Evolutionary conservation across 2,329 filamentous ascomycete genomes (phyloP).

Genomic region (Leptographium galeiforme): DNA sequence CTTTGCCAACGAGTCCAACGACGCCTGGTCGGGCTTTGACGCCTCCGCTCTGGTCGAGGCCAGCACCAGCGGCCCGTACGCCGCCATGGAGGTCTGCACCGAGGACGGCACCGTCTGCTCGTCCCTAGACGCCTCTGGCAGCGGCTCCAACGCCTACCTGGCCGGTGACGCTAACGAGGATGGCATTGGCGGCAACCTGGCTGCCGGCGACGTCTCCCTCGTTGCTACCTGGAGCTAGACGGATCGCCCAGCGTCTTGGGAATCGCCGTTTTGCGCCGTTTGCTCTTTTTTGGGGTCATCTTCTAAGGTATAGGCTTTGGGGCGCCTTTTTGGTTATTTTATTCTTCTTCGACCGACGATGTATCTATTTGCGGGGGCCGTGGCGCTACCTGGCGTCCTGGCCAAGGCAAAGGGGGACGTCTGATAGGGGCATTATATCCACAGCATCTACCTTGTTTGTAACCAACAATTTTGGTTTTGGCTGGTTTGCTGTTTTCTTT

Average conservation of each 20-base stretch:
- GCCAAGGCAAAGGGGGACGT: background rate
- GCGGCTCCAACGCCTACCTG: slow-evolving; percentile 21
- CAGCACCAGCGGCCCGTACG: slow-evolving; percentile 20
- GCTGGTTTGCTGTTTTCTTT: background rate
- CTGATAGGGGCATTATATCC: slow-evolving; percentile 9
- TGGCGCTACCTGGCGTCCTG: background rate
- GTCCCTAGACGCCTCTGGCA: slow-evolving; percentile 17
- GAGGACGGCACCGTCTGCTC: slow-evolving; percentile 17
- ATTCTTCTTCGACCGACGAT: background rate
- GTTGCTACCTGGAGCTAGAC: slow-evolving; percentile 9
- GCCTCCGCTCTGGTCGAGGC: slow-evolving; percentile 34
- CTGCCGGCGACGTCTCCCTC: slow-evolving; percentile 12
- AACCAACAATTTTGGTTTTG: background rate
- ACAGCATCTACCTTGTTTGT: background rate
- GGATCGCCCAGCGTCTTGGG: background rate
- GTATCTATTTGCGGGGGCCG: background rate
- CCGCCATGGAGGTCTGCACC: slow-evolving; percentile 26
- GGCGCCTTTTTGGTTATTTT: background rate
- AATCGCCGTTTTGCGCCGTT: background rate
- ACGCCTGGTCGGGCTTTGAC: slow-evolving; percentile 36
- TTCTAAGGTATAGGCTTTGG: background rate
- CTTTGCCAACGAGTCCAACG: slow-evolving; percentile 30
- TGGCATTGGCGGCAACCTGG: slow-evolving; percentile 22
- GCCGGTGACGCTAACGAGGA: slow-evolving; percentile 19
- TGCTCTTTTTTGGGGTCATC: background rate